Evolutionary conservation across 2,329 filamentous ascomycete species (phyloP), one percentile per base, ranked within the genome.

Genomic region (Elsinoe perseae): DNA sequence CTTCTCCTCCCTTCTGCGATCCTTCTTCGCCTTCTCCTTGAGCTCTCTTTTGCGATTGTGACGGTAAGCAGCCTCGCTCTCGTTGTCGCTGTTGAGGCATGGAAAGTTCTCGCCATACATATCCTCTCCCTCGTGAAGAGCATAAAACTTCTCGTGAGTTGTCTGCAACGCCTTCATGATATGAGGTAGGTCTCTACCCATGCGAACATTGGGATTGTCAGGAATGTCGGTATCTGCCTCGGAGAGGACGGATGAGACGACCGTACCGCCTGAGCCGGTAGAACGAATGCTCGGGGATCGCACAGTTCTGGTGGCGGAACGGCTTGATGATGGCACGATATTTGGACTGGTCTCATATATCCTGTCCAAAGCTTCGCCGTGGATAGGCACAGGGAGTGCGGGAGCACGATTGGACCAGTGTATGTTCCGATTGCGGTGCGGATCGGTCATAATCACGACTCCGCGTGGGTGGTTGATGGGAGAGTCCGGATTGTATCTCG

Each of bases 31-130:
- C 9, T 8, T 21, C 8, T 44, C 20, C 20, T 44, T 36, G 16
- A 52, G 20, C 48, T 52, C 48, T 20, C 30, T 52, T 14, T 28
- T 32, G 9, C 28, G 48, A 14, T 52, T 52, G 14, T 30, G 28
- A 14, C 28, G 48, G 18, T 52, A 52, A 16, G 48, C 38, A 2
- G 8, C 48, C 9, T 52, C 48, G 18, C 48, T 52, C 10, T 52
- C 48, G 10, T 52, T 52, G 48, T 52, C 48, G 48, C 48, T 52
- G 30, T 52, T 20, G n/a, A 52, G 48, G 18, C 25, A 32, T 4
- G 48, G 48, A 12, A 52, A 52, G 20, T 38, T 23, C 4, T 38
- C 48, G 16, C 32, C 48, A 8, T 36, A 36, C 48, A 52, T 52
- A n/a, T 23, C 28, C 2, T 34, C 48, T 9, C 25, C 32, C 16